These are phyloP conservation scores for Pseudogymnoascus sp. DNA, from an alignment of 2,329 filamentous ascomycete genomes.

Conservation along the genomic window DNA sequence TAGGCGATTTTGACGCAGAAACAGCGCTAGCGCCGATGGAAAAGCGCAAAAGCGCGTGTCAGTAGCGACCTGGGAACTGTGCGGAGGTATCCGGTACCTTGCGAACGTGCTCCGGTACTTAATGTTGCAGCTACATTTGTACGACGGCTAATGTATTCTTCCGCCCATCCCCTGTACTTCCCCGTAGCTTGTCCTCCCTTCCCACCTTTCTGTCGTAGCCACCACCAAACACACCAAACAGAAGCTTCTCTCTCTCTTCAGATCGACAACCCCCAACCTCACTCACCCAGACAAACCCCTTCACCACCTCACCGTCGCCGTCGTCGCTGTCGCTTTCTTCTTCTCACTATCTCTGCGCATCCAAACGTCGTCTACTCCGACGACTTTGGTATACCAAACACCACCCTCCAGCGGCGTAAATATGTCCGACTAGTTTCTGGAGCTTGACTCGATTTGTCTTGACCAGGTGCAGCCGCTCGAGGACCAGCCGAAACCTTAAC, in stretches of 20 bases:
- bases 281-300: background rate
- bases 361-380: background rate
- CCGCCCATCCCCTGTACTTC: background rate
- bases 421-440: slow-evolving; percentile 7
- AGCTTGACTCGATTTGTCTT: slow-evolving; percentile 7
- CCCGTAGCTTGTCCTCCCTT: background rate
- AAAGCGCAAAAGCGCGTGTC: slow-evolving; percentile 7
- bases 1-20: slow-evolving; percentile 6
- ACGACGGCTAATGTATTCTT: background rate
- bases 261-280: background rate
- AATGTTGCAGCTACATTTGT: background rate
- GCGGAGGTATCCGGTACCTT: background rate
- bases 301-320: background rate
- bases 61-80: background rate
- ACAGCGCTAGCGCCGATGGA: background rate
- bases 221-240: background rate
- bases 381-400: background rate
- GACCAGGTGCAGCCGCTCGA: background rate
- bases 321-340: background rate
- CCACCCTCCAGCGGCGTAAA: background rate
- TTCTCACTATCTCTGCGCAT: background rate
- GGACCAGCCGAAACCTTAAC: slow-evolving; percentile 5
- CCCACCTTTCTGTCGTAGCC: background rate
- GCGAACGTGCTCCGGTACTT: background rate
- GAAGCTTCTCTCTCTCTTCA: slow-evolving; percentile 1